These are phyloP conservation scores for Tuber borchii DNA, from an alignment of 495 filamentous ascomycete species.

Conservation along the genomic window DNA sequence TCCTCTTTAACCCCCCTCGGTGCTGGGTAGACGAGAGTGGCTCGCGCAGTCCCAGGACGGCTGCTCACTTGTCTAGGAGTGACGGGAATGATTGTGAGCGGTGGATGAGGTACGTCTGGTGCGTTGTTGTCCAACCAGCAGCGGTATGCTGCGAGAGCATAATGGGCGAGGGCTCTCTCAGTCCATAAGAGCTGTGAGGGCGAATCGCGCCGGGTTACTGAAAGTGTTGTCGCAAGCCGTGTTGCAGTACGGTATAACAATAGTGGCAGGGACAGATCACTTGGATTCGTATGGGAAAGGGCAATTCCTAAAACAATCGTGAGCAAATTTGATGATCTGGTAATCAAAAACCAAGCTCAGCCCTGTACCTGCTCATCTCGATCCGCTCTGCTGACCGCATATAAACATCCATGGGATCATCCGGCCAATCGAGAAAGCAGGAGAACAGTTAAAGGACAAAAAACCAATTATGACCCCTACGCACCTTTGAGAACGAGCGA, in stretches of 20 bases:
- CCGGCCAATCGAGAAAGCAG: slow-evolving; percentile 24
- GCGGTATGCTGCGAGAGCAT: slow-evolving; percentile 37
- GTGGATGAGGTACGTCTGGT: slow-evolving; percentile 46
- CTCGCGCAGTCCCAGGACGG: slow-evolving; percentile 1
- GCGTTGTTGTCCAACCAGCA: slow-evolving; percentile 39
- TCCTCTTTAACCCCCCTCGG: slow-evolving; percentile 3
- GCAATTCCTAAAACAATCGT: slow-evolving; percentile 28
- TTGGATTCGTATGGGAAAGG: slow-evolving; percentile 32
- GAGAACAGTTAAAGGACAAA: neutral
- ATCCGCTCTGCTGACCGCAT: slow-evolving; percentile 22
- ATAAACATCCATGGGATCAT: slow-evolving; percentile 30
- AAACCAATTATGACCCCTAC: slow-evolving; percentile 14
- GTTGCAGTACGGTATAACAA: slow-evolving; percentile 35
- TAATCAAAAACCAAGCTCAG: neutral
- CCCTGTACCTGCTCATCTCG: slow-evolving; percentile 34
- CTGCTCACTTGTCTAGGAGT: slow-evolving; percentile 17
- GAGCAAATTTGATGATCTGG: neutral
- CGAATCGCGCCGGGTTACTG: slow-evolving; percentile 10
- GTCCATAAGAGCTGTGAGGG: slow-evolving; percentile 32
- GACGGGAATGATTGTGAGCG: slow-evolving; percentile 43
- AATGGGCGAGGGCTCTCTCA: slow-evolving; percentile 37
- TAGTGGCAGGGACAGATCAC: slow-evolving; percentile 34
- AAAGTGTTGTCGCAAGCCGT: slow-evolving; percentile 22
- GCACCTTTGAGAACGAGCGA: slow-evolving; percentile 41
- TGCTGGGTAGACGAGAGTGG: neutral